phyloP scores from a whole-genome alignment of 345 rosid species.

The Eucalyptus lansdowneana region DNA sequence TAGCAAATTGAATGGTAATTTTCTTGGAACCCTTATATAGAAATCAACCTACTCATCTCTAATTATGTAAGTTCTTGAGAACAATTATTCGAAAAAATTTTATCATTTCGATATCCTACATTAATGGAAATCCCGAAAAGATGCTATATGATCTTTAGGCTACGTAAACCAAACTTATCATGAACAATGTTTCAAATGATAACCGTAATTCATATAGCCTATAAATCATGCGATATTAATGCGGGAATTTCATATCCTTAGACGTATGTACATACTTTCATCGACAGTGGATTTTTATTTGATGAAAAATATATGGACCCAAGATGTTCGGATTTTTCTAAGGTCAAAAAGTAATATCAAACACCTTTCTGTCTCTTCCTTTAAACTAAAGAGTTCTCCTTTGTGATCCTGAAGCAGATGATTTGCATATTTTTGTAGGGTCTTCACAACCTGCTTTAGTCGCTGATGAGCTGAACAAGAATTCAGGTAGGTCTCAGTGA shows the following conservation, averaged over 20 bases:
- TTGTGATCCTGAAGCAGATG: background rate
- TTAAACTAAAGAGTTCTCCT: background rate
- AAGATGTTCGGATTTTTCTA: background rate
- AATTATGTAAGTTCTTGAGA: background rate
- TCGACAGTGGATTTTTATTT: background rate
- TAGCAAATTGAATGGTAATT: background rate
- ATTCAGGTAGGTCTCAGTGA: background rate
- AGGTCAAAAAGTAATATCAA: background rate
- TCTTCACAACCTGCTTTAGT: background rate
- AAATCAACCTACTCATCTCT: background rate
- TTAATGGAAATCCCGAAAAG: background rate
- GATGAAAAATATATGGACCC: background rate
- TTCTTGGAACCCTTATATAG: background rate
- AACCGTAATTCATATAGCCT: rapidly evolving
- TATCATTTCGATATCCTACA: background rate
- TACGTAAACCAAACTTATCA: background rate
- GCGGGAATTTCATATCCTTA: rapidly evolving
- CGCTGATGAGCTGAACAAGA: background rate
- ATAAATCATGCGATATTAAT: background rate
- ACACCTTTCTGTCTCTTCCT: background rate
- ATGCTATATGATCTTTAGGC: rapidly evolving
- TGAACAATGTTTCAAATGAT: background rate
- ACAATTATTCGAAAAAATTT: background rate
- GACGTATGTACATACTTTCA: background rate
- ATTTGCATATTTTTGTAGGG: too few species aligned